Evolutionary conservation across 805 yeast species (phyloP), one percentile per base, ranked within the genome.

Genomic region (Myxozyma monticola): DNA sequence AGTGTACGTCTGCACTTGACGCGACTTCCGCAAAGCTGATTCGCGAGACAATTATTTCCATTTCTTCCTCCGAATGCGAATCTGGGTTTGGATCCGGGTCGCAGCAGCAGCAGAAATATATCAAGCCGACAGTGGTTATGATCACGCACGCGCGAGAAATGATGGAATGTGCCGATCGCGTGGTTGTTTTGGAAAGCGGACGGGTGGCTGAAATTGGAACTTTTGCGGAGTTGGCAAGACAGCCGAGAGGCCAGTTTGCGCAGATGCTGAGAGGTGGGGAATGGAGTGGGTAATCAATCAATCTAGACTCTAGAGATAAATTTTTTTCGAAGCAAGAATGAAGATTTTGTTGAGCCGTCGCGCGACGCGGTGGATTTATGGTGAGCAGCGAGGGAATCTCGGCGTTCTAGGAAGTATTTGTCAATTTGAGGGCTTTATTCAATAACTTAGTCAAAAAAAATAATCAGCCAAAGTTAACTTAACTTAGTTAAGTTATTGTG

Each of bases 1-100:
- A 93, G 65, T 84, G 90, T 60, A 89, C 98, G 0, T 83, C 97
- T 0, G 85, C 96, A 0, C 71, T 93, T 42, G 99, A 93, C 64
- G 73, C 83, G 0, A 76, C 73, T 17, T 85, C 83, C 56, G 66
- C 85, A 0, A 59, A 62, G 6, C 62, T 65, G 1, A 76, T 93
- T n/a, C 69, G 74, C 14, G 62, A 73, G 1, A 57, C 87, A 50
- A 70, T 91, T 0, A 45, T 62, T 1, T 65, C 70, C 14, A 61
- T 75, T 31, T 18, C 37, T 7, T 14, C 8, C 7, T 17, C 28
- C 9, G 49, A 17, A 8, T 20, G 15, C 57, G 60, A 20, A 47
- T 45, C 7, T 0, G 26, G 31, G 31, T n/a, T 18, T 17, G 24
- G 18, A 5, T 15, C 6, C 12, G 38, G 20, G 8, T 9, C 14